Evolutionary conservation across 768 basidiomycete genomes (phyloP), one percentile per base, ranked within the genome.

Genomic region (Rhodotorula babjevae): DNA sequence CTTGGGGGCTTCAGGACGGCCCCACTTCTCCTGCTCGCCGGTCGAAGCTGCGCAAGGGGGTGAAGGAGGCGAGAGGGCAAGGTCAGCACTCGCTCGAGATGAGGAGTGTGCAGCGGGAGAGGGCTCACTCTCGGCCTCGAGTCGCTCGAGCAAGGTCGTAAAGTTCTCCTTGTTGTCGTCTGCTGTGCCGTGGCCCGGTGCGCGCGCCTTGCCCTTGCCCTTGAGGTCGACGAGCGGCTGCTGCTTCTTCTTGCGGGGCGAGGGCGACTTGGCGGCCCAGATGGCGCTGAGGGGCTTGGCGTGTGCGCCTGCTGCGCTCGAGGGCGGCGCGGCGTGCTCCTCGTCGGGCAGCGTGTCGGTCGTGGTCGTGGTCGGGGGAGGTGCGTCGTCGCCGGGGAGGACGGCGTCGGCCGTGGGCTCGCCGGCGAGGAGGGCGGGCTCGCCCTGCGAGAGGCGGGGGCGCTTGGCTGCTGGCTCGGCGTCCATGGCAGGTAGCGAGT

Each of bases 241-340:
- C 44, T 14, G 15, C 50, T 56, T 63, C 47, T 25, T 15, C 53
- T 72, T 72, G 63, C 68, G 68, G 25, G 71, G 71, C 21, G 63
- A 65, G 31, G 58, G 50, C 27, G 61, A 53, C 23, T 42, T 62
- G 10, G 60, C 60, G 42, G 40, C 27, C 68, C 73, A 76, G 33
- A 76, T 57, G 14, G 71, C 71, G 6, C 58, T 58, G 14, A 76
- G 60, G 3, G 75, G 75, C 55, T 76, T 76, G 21, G 75, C 71
- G 56, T 76, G 75, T 2, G 75, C 75, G 15, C 75, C 75, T 6
- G 75, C 68, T 2, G 75, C 74, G 0, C 52, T 53, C 14, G 74
- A 75, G 6, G 74, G 70, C 14, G 74, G 74, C 1, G 74, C 74
- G 25, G 63, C 74, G 57, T 69, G 64, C 40, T 75, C 74, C 49